These are phyloP conservation scores for Candida cerambycidarum DNA, from an alignment of 805 yeast species.

Conservation along the genomic window DNA sequence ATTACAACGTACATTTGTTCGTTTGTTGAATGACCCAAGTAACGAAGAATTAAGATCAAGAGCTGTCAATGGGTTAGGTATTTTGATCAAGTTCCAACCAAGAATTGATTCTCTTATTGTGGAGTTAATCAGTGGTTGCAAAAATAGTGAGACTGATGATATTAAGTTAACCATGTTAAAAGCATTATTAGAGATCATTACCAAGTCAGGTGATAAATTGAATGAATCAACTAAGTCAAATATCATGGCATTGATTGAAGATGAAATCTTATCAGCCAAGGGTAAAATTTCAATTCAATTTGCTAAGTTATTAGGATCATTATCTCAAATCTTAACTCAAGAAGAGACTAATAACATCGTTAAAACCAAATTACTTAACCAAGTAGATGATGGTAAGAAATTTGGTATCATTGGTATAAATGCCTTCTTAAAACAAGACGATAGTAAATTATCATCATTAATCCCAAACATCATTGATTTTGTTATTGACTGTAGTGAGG, in stretches of 20 bases:
- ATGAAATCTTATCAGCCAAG: slow-evolving; percentile 52
- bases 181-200: slow-evolving; percentile 80
- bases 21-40: slow-evolving; percentile 76
- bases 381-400: slow-evolving; percentile 44
- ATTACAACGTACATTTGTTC: slow-evolving; percentile 93
- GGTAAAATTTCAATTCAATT: slow-evolving; percentile 71
- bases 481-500: slow-evolving; percentile 44
- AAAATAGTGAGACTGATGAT: slow-evolving; percentile 60
- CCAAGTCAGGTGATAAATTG: slow-evolving; percentile 75
- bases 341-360: slow-evolving; percentile 66
- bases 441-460: slow-evolving; percentile 56
- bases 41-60: slow-evolving; percentile 73
- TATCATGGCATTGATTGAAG: slow-evolving; percentile 72
- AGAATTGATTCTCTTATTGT: slow-evolving; percentile 90
- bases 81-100: slow-evolving; percentile 84
- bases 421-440: slow-evolving; percentile 78
- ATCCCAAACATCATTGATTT: slow-evolving; percentile 49
- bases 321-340: slow-evolving; percentile 61
- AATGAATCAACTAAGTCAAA: slow-evolving; percentile 68
- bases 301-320: slow-evolving; percentile 75
- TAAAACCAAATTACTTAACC: slow-evolving; percentile 53
- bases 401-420: slow-evolving; percentile 74
- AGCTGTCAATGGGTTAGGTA: slow-evolving; percentile 88
- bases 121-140: slow-evolving; percentile 78
- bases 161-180: slow-evolving; percentile 83